These are phyloP conservation scores for Coelastrella sp. DNA, from an alignment of 139 green algal species.

Conservation along the genomic window DNA sequence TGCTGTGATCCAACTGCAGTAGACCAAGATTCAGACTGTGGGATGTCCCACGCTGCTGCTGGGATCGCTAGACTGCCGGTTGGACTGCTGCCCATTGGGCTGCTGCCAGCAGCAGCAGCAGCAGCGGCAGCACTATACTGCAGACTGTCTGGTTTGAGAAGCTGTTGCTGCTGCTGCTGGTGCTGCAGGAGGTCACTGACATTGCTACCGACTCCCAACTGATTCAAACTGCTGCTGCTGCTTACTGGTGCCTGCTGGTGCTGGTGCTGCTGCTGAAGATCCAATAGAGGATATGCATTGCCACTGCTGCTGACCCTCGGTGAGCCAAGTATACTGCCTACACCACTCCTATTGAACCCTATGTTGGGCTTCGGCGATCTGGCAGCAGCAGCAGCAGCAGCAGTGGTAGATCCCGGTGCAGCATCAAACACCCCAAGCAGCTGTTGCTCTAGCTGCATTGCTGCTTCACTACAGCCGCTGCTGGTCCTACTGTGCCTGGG, in stretches of 20 bases:
- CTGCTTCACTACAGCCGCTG: constrained; percentile 37
- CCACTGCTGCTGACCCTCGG: neutral
- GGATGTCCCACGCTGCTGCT: too few relatives aligned
- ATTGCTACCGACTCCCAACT: neutral
- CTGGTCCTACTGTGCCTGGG: constrained; percentile 17
- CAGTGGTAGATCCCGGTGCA: neutral
- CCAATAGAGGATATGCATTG: neutral
- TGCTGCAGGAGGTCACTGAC: too few relatives aligned
- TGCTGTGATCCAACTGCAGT: neutral
- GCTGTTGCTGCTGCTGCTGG: constrained; percentile 7
- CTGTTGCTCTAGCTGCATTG: constrained; percentile 38
- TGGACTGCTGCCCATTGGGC: neutral
- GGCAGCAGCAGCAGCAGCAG: constrained; percentile 20
- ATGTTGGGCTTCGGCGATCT: neutral
- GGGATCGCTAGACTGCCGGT: neutral
- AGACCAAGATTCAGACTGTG: neutral
- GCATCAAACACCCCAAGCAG: constrained; percentile 26
- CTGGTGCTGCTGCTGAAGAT: neutral
- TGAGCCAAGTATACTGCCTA: neutral
- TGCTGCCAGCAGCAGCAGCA: constrained; percentile 9
- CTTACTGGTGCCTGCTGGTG: neutral
- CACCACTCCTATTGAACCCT: neutral
- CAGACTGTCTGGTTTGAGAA: neutral
- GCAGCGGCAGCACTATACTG: neutral
- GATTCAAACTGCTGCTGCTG: neutral